phyloP scores from a whole-genome alignment of 352 stramenopile species.

The Pythium rishiriense region DNA sequence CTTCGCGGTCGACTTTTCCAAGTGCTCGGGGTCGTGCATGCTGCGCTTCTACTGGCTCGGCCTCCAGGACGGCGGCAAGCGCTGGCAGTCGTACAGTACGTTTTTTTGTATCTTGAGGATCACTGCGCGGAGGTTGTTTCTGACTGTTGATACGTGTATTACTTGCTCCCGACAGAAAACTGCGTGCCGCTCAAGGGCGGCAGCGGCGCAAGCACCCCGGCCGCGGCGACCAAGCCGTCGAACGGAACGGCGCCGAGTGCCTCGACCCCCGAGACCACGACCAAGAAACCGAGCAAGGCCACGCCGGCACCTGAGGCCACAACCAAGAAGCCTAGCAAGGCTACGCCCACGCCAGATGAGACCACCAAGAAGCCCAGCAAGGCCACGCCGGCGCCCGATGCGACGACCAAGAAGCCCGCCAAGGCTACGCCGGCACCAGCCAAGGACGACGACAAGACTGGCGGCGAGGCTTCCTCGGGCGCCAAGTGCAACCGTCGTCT shows the following conservation, averaged over 20 bases:
- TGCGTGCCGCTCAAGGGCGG: constrained; percentile 24
- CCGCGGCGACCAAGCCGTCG: background rate
- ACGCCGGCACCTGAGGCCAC: background rate
- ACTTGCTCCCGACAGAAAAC: constrained; percentile 13
- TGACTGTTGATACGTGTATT: background rate
- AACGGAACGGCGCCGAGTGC: background rate
- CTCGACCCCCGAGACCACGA: no score
- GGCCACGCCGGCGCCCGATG: background rate
- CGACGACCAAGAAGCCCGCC: constrained; percentile 2
- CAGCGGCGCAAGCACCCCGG: constrained; percentile 1
- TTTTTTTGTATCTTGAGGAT: no score
- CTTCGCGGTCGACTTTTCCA: constrained; percentile 25
- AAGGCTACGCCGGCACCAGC: background rate
- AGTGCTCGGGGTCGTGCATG: constrained; percentile 17
- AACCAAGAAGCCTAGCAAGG: constrained; percentile 4
- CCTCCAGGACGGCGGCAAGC: constrained; percentile 19
- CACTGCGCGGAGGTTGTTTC: no score
- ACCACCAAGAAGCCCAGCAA: constrained; percentile 6
- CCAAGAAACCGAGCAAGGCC: background rate
- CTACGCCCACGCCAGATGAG: background rate
- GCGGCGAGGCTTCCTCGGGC: background rate
- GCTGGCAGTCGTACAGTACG: constrained; percentile 20
- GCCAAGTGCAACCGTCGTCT: background rate
- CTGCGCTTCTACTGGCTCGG: constrained; percentile 32
- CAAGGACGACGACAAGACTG: background rate